phyloP scores from a whole-genome alignment of 345 rosid species.

The Lepidium didymum region DNA sequence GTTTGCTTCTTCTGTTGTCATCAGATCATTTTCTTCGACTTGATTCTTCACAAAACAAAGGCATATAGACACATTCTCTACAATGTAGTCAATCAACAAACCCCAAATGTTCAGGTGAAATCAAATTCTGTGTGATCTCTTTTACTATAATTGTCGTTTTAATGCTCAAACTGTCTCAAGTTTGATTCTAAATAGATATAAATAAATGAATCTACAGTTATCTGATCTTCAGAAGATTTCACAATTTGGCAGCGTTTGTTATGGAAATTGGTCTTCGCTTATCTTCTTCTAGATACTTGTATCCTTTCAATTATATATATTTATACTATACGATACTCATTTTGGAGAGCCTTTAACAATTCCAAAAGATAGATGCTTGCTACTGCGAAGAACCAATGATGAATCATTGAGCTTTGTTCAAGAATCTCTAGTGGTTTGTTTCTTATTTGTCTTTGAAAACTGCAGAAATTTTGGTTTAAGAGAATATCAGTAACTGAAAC shows the following conservation, averaged over 20 bases:
- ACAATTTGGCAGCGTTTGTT: slow-evolving; percentile 50
- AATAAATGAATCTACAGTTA: not conserved
- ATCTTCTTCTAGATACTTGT: slow-evolving; percentile 77
- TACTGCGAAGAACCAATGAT: slow-evolving; percentile 35
- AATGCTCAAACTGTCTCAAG: not conserved
- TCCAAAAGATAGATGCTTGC: slow-evolving; percentile 48
- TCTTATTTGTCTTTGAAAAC: not conserved
- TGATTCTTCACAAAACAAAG: slow-evolving; percentile 75
- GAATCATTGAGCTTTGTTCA: slow-evolving; percentile 32
- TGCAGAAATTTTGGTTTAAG: not conserved
- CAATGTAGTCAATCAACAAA: slow-evolving; percentile 51
- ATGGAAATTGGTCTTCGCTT: slow-evolving; percentile 50
- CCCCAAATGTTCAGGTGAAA: slow-evolving; percentile 44
- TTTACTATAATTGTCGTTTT: not conserved
- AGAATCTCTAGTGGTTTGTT: slow-evolving; percentile 13
- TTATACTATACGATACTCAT: not conserved
- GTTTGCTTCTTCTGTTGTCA: not conserved
- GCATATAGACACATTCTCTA: slow-evolving; percentile 71
- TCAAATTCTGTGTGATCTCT: not conserved
- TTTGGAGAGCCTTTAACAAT: slow-evolving; percentile 37
- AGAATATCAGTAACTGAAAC: not conserved
- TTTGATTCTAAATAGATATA: not conserved
- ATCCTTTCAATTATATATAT: slow-evolving; percentile 33
- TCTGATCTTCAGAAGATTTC: slow-evolving; percentile 13
- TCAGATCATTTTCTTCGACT: slow-evolving; percentile 76